Evolutionary conservation across 2,329 filamentous ascomycete genomes (phyloP).

Genomic region (Stagonosporopsis cucurbitacearum): DNA sequence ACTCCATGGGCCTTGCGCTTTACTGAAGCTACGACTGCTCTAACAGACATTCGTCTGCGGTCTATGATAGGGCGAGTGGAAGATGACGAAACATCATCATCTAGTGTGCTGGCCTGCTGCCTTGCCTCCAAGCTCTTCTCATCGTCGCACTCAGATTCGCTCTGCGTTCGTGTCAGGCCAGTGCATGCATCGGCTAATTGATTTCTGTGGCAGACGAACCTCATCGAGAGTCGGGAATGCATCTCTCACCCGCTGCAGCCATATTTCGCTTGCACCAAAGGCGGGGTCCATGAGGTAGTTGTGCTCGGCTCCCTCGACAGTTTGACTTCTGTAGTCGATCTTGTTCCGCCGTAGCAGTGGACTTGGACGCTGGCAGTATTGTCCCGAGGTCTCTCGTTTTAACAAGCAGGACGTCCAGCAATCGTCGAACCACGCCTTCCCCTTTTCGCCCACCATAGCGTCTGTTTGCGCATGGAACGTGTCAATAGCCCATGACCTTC

Average conservation of each 20-base stretch:
- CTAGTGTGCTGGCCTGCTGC: not conserved
- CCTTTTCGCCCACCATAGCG: slow-evolving; percentile 38
- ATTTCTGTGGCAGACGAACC: not conserved
- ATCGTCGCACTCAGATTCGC: not conserved
- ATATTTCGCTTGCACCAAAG: slow-evolving; percentile 32
- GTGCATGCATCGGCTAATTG: no score
- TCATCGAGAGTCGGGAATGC: slow-evolving; percentile 18
- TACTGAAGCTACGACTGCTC: slow-evolving; percentile 1
- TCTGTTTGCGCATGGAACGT: slow-evolving; percentile 39
- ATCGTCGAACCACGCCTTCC: slow-evolving; percentile 36
- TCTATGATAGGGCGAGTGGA: slow-evolving; percentile 2
- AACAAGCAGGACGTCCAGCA: slow-evolving; percentile 27
- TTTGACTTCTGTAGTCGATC: slow-evolving; percentile 28
- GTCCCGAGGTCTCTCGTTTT: not conserved
- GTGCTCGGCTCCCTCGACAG: slow-evolving; percentile 33
- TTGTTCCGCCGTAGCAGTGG: slow-evolving; percentile 4
- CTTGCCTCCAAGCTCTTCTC: not conserved
- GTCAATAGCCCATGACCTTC: slow-evolving; percentile 31
- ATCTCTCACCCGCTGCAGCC: slow-evolving; percentile 36
- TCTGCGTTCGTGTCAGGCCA: not conserved
- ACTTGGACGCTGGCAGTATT: not conserved
- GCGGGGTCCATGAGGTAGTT: slow-evolving; percentile 38
- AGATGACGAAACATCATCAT: not conserved
- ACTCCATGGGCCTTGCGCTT: not conserved
- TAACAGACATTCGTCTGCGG: slow-evolving; percentile 3